Evolutionary conservation across 179 eudicot species (phyloP).

Genomic region (Beta corolliflora): DNA sequence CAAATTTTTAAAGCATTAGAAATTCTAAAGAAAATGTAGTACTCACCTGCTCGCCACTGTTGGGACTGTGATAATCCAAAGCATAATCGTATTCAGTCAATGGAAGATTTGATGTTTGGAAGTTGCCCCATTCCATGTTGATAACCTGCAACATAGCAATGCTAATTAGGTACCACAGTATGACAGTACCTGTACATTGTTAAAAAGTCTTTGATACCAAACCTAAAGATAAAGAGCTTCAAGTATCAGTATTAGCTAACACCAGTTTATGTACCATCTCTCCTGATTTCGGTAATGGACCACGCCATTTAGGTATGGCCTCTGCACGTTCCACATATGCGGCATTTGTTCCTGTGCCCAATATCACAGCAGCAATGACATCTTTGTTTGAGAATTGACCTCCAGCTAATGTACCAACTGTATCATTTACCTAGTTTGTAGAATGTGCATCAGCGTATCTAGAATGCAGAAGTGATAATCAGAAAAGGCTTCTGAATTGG

Average conservation of each 20-base stretch:
- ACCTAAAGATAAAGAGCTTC: neutral
- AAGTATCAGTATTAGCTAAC: neutral
- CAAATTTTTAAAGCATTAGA: neutral
- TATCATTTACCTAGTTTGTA: constrained; percentile 69
- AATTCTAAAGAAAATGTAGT: neutral
- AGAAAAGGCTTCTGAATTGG: neutral
- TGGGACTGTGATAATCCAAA: constrained; percentile 74
- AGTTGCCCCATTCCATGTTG: constrained; percentile 78
- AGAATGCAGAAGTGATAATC: constrained; percentile 13
- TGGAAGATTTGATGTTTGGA: constrained; percentile 62
- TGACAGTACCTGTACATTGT: neutral
- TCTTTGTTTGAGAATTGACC: constrained; percentile 78
- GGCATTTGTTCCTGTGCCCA: constrained; percentile 95
- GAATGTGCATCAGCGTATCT: constrained; percentile 20
- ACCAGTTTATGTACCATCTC: constrained; percentile 55
- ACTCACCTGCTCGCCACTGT: constrained; percentile 72
- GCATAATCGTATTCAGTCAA: constrained; percentile 72
- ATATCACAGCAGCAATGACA: constrained; percentile 75
- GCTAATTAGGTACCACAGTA: neutral
- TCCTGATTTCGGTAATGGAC: constrained; percentile 68
- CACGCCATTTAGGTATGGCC: constrained; percentile 77
- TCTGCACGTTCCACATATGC: constrained; percentile 76
- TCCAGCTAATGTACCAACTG: constrained; percentile 87
- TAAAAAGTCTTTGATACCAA: neutral
- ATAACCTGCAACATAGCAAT: constrained; percentile 45